A percentile compares a stretch with the other conserved stretches of the same genome.
Evolutionary conservation across 345 rosid species (phyloP).

Genomic region (Eucalyptus grandis): DNA sequence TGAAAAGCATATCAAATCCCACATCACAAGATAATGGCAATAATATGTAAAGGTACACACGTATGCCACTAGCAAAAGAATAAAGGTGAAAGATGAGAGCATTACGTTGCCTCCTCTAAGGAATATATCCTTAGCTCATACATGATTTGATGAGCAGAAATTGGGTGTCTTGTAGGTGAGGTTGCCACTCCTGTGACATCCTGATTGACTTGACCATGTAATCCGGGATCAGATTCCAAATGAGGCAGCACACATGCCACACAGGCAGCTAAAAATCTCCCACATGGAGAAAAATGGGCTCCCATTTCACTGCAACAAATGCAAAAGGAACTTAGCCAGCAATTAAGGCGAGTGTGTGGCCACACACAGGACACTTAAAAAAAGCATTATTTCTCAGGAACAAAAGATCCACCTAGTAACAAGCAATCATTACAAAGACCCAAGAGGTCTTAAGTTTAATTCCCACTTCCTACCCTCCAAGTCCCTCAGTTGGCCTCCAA

Average conservation of each 20-base stretch:
- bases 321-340: background rate
- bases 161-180: constrained; percentile 93
- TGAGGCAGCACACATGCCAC: constrained; percentile 90
- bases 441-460: background rate
- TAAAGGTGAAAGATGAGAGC: constrained; percentile 1
- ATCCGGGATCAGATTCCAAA: constrained; percentile 65
- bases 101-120: constrained; percentile 89
- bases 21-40: background rate
- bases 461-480: background rate
- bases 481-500: background rate
- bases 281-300: constrained; percentile 98
- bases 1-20: background rate
- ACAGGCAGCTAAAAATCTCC: constrained; percentile 94
- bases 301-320: constrained; percentile 87
- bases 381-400: background rate
- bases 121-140: constrained; percentile 97
- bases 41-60: background rate
- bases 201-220: constrained; percentile 52
- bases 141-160: constrained; percentile 83
- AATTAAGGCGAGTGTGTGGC: background rate
- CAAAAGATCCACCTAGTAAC: background rate
- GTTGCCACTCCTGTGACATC: constrained; percentile 61
- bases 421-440: background rate
- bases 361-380: background rate
- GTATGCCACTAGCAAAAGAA: background rate